Percentiles rank a stretch among this genome's conserved stretches.
Evolutionary conservation across 2,329 filamentous ascomycete species (phyloP).

Genomic region (Fusarium sarcochroum): DNA sequence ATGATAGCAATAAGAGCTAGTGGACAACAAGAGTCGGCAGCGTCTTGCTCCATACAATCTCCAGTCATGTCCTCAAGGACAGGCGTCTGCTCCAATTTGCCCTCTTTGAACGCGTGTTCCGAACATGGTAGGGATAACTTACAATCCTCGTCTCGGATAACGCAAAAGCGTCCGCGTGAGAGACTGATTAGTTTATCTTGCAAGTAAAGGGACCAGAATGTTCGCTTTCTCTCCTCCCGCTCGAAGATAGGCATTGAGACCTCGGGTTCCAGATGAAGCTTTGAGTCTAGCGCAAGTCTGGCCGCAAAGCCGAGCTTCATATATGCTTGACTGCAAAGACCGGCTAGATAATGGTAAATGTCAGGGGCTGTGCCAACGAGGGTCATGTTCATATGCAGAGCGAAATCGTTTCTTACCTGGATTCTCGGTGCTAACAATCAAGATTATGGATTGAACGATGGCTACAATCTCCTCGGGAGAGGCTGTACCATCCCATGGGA

Average conservation of each 20-base stretch:
- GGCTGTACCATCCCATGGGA: slow-evolving; percentile 18
- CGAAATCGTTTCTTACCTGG: neutral
- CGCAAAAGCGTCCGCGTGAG: slow-evolving; percentile 18
- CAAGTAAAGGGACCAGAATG: slow-evolving; percentile 10
- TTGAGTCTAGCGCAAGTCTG: slow-evolving; percentile 18
- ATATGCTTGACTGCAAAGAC: slow-evolving; percentile 19
- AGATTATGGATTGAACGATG: slow-evolving; percentile 17
- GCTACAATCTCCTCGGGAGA: neutral
- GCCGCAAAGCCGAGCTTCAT: slow-evolving; percentile 28
- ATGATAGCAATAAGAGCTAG: slow-evolving; percentile 9
- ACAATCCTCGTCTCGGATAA: slow-evolving; percentile 20
- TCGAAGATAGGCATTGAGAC: neutral
- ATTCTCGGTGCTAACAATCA: slow-evolving; percentile 28
- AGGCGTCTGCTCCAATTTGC: neutral
- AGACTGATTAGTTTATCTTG: slow-evolving; percentile 21
- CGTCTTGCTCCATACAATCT: slow-evolving; percentile 15
- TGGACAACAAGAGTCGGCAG: slow-evolving; percentile 3
- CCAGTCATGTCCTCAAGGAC: neutral
- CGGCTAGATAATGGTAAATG: fast-evolving
- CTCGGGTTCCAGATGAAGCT: slow-evolving; percentile 9
- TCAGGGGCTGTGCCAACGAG: neutral
- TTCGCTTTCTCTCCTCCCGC: slow-evolving; percentile 10
- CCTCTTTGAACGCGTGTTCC: slow-evolving; percentile 6
- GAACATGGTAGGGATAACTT: slow-evolving; percentile 11
- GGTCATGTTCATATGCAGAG: fast-evolving